Evolutionary conservation across 306 rosid genomes (phyloP).

Genomic region (Styphnolobium japonicum): DNA sequence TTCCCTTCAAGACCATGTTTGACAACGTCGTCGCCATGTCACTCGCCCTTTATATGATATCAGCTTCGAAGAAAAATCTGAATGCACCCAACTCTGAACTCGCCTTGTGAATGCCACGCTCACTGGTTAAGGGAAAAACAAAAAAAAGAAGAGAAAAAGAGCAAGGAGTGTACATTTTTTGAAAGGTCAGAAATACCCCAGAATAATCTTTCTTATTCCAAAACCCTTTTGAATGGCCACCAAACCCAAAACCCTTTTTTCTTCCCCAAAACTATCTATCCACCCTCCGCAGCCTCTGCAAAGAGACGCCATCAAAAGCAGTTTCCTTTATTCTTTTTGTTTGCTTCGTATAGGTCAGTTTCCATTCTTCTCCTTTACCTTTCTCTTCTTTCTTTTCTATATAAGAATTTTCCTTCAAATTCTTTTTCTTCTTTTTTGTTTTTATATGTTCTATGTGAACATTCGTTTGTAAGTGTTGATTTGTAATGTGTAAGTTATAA

Average conservation of each 20-base stretch:
- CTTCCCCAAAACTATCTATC: not conserved
- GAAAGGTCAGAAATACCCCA: conserved; percentile 16
- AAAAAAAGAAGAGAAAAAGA: not conserved
- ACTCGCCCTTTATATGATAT: too few relatives aligned
- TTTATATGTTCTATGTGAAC: not conserved
- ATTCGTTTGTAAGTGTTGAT: not conserved
- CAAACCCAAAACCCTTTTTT: conserved; percentile 14
- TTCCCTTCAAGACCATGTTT: conserved; percentile 11
- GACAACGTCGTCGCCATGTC: conserved; percentile 4
- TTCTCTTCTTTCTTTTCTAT: not conserved
- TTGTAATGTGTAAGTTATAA: not conserved
- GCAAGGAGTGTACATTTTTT: not conserved
- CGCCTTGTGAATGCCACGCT: not conserved
- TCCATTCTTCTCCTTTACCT: not conserved
- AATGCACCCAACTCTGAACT: not conserved
- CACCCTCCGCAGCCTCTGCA: conserved; percentile 4
- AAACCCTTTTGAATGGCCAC: not conserved
- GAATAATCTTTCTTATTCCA: not conserved
- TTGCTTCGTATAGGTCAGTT: not conserved
- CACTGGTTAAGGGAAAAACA: not conserved
- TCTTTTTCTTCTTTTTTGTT: not conserved
- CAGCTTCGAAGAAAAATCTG: not conserved
- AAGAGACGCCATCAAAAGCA: not conserved
- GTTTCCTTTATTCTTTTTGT: not conserved
- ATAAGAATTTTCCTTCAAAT: not conserved